phyloP scores from a whole-genome alignment of 75 land plant genomes.

The Sequoia sempervirens region DNA sequence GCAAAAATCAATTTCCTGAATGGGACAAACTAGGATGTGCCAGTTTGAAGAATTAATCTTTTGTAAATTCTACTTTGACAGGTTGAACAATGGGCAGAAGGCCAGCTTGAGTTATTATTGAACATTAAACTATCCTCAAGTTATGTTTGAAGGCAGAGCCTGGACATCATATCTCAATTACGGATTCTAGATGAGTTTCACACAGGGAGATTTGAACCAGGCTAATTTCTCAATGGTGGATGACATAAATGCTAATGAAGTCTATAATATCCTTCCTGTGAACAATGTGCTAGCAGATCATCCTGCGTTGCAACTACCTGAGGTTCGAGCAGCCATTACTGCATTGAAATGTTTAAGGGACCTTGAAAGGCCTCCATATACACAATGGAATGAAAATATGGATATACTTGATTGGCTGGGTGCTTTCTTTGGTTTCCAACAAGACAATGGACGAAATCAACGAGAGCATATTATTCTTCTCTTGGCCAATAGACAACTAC shows the following conservation, averaged over 20 bases:
- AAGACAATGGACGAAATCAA: conserved; percentile 45
- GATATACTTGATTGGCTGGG: conserved; percentile 46
- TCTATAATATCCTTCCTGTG: conserved; percentile 29
- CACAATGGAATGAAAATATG: conserved; percentile 7
- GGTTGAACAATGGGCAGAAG: not conserved
- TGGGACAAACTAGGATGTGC: not conserved
- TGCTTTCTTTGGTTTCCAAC: conserved; percentile 41
- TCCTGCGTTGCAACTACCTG: conserved; percentile 29
- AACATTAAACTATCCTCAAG: not conserved
- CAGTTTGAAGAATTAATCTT: not conserved
- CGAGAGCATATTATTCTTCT: conserved; percentile 42
- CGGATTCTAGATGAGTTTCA: not conserved
- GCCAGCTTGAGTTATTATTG: not conserved
- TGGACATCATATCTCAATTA: not conserved
- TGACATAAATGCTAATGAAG: not conserved
- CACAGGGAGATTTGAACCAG: not conserved
- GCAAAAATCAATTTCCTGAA: not conserved
- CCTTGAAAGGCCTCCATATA: conserved; percentile 20
- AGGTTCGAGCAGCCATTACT: conserved; percentile 37
- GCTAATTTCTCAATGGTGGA: not conserved
- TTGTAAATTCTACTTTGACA: not conserved
- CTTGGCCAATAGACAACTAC: conserved; percentile 38
- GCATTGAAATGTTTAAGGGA: conserved; percentile 18
- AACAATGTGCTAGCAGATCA: conserved; percentile 19
- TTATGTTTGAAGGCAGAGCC: not conserved